Percentiles rank a stretch among this genome's conserved stretches.
Evolutionary conservation across 345 rosid species (phyloP).

Genomic region (Isatis tinctoria): DNA sequence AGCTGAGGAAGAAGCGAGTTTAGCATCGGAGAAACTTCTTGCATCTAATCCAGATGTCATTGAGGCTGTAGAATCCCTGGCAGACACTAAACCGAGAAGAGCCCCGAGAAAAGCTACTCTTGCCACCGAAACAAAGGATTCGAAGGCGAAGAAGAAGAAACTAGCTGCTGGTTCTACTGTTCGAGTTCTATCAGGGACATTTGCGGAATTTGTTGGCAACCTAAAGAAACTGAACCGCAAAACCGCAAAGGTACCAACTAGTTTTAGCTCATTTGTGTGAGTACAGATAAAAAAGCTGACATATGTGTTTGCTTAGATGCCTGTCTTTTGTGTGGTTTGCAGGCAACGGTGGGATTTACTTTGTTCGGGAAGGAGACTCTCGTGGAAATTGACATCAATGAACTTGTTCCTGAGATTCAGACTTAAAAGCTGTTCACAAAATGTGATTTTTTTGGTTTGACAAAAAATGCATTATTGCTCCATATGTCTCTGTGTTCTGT

Average conservation of each 20-base stretch:
- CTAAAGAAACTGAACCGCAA: conserved; percentile 69
- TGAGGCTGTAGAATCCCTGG: conserved; percentile 26
- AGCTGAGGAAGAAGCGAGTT: conserved; percentile 35
- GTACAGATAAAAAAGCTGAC: background rate
- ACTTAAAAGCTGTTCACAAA: conserved; percentile 24
- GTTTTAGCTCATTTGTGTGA: background rate
- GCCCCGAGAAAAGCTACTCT: conserved; percentile 30
- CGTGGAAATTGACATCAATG: conserved; percentile 66
- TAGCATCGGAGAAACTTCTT: conserved; percentile 10
- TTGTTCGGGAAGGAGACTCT: conserved; percentile 85
- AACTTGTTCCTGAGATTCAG: conserved; percentile 56
- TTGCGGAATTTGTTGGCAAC: conserved; percentile 69
- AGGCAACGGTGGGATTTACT: conserved; percentile 83
- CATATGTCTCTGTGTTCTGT: background rate
- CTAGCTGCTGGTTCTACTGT: conserved; percentile 63
- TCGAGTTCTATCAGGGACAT: conserved; percentile 67
- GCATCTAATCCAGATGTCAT: conserved; percentile 21
- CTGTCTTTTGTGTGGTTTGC: conserved; percentile 26
- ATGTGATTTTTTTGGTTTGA: conserved; percentile 1
- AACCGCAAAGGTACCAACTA: conserved; percentile 55
- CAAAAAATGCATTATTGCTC: background rate
- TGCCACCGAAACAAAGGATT: conserved; percentile 23
- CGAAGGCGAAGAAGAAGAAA: conserved; percentile 36
- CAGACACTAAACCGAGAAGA: conserved; percentile 37
- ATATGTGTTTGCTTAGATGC: conserved; percentile 6